Conservation (phyloP, 169 alveolate species). For the Plasmodium knowlesi region DNA sequence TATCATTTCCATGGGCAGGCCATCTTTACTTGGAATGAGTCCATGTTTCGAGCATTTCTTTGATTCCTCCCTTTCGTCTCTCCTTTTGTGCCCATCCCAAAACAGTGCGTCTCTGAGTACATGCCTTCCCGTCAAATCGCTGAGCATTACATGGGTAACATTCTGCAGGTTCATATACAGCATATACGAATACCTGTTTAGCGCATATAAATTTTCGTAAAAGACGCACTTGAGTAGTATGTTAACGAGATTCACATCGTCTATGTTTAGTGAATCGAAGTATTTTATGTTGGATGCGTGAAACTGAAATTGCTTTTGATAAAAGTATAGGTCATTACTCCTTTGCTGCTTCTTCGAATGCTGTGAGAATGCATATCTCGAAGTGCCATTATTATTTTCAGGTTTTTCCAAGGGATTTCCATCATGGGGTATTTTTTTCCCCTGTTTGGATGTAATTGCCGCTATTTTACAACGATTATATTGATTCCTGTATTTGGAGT, state of each 20-base stretch:
- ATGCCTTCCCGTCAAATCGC: not conserved
- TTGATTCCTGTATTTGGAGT: not conserved
- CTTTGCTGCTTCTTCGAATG: not conserved
- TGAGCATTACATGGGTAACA: not conserved
- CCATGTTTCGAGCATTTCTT: not conserved
- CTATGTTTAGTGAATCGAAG: constrained; percentile 52
- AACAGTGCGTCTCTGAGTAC: not conserved
- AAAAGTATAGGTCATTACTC: not conserved
- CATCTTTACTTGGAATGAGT: not conserved
- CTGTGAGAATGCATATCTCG: not conserved
- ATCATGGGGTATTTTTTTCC: not conserved
- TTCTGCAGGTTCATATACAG: not conserved
- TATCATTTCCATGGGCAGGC: not conserved
- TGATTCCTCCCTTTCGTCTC: not conserved
- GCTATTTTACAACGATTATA: not conserved
- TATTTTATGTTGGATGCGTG: constrained; percentile 26
- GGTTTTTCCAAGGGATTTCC: not conserved
- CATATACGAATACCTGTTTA: constrained; percentile 8
- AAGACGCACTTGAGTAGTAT: constrained; percentile 33
- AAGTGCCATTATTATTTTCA: not conserved
- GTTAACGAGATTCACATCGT: constrained; percentile 23
- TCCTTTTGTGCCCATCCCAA: not conserved
- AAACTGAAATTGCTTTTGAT: not conserved
- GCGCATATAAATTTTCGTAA: constrained; percentile 40
- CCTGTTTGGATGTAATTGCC: not conserved